Base-by-base conservation (phyloP, 768 basidiomycete species). In the Lactarius trivialis region DNA sequence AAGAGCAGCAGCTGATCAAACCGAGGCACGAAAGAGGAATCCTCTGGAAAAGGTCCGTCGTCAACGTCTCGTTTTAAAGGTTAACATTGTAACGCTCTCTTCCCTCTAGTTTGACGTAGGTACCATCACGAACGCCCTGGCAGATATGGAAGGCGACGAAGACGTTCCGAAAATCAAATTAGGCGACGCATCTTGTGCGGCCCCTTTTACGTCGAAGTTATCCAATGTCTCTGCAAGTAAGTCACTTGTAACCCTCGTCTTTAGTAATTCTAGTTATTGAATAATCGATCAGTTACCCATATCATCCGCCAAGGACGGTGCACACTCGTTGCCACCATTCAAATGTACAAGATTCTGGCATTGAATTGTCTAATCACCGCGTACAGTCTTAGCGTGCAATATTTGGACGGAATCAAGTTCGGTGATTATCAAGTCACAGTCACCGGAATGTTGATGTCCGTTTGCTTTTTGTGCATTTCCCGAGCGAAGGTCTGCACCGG, bases 301-400 rank as follows among this genome's bases (percentile, higher is more conserved):
- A 98, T 99, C 72, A 97, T 99, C 68, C 86, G 97, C 21, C 97
- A 98, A 75, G 97, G 97, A 26, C 91, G 97, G 32, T 98, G 97
- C 78, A 99, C 97, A 1, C 85, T 99, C 19, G 97, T 98, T 50
- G 97, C 97, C 2, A 99, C 97, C 3, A 89, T 96, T 58, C 97
- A 99, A 76, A 99, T 99, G 97, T 99, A 98, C 85, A 97, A 98
- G 79, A 99, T 99, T 68, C 79, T 99, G 39, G 97, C 96, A 1
- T 77, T 99, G 60, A 99, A 98, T 72, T 98, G 97, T 71, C 79
- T 99, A 45, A 99, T 98, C 74, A 96, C 95, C 3, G 97, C 97
- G n/a, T 98, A 96, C 77, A 95, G 92, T 72, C 79, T 98, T 64
- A 94, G 91, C 68, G 97, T 98, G 33, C 95, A 96, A 73, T 98